phyloP scores from a whole-genome alignment of 345 rosid species.

The Eucalyptus urophylla region DNA sequence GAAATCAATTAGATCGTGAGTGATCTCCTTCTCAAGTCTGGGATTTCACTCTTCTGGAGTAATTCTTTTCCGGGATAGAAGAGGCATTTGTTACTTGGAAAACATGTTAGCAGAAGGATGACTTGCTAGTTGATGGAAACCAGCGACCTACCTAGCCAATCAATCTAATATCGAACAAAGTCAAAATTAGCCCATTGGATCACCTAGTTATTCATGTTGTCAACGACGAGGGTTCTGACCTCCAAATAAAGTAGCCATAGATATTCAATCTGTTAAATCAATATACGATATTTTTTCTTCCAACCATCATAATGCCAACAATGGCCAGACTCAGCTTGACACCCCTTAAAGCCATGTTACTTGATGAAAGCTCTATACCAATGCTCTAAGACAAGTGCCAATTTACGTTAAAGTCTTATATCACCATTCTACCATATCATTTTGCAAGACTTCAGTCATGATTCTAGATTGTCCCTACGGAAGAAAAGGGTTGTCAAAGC shows the following conservation, averaged over 20 bases:
- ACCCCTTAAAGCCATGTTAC: neutral
- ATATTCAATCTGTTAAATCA: neutral
- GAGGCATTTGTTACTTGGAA: neutral
- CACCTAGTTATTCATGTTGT: neutral
- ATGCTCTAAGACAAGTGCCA: neutral
- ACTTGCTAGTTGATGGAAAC: neutral
- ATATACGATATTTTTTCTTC: neutral
- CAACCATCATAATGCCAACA: neutral
- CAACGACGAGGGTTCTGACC: neutral
- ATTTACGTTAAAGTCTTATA: neutral
- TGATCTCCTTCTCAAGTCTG: neutral
- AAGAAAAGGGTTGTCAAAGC: neutral
- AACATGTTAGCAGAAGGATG: neutral
- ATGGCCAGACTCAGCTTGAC: neutral
- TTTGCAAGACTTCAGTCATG: neutral
- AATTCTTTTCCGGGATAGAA: neutral
- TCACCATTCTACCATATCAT: neutral
- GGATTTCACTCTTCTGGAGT: neutral
- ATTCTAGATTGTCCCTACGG: neutral
- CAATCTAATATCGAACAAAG: neutral
- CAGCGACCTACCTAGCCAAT: neutral
- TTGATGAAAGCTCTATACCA: neutral
- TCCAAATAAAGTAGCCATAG: neutral
- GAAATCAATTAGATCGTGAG: neutral
- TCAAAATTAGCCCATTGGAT: neutral